Evolutionary conservation across 495 filamentous ascomycete genomes (phyloP).

Genomic region (Aspergillus bridgeri): DNA sequence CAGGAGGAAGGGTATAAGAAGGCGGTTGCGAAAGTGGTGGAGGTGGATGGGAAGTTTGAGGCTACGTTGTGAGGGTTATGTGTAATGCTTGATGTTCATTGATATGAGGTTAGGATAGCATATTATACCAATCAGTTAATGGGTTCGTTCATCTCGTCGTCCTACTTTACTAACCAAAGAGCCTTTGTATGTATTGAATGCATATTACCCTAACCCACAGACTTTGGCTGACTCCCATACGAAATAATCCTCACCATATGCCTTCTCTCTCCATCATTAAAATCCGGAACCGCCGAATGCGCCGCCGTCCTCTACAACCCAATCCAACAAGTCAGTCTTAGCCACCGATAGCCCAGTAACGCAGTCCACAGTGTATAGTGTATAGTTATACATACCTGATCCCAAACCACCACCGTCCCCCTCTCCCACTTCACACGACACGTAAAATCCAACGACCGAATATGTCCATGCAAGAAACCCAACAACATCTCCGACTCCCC

Average conservation of each 20-base stretch:
- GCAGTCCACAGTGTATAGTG: no score
- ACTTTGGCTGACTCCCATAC: conserved; percentile 10
- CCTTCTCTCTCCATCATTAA: conserved; percentile 8
- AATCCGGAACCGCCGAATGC: conserved; percentile 11
- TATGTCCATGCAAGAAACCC: conserved; percentile 9
- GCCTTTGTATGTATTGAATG: no score
- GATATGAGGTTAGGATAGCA: no score
- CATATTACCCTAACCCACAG: background rate
- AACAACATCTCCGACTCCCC: conserved; percentile 8
- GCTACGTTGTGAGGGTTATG: conserved; percentile 29
- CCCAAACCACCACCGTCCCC: conserved; percentile 14
- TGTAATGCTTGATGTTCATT: background rate
- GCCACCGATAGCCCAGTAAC: no score
- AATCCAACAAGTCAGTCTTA: no score
- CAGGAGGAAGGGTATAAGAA: conserved; percentile 58
- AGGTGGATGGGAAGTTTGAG: conserved; percentile 56
- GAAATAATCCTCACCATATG: conserved; percentile 15
- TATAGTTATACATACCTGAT: conserved; percentile 2
- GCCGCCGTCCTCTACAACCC: conserved; percentile 13
- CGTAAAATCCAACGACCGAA: conserved; percentile 12
- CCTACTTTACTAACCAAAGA: no score
- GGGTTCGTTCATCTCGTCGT: no score
- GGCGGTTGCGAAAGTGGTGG: conserved; percentile 57
- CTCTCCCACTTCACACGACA: conserved; percentile 10
- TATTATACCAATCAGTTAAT: no score